phyloP scores from a whole-genome alignment of 148 eudicot genomes.

The Spergularia bocconei region DNA sequence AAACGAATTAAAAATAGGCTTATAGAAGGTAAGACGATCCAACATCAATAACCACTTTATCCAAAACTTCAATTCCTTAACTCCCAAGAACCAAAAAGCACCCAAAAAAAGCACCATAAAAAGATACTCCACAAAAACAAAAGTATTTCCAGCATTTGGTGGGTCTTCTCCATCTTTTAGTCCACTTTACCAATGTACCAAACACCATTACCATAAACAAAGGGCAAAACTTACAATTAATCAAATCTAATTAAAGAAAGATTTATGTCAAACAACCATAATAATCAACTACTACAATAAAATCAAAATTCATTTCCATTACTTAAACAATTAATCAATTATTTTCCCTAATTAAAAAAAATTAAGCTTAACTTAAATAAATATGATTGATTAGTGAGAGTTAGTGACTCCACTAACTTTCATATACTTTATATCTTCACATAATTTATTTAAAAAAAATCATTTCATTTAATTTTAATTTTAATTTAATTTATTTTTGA shows the following conservation, averaged over 20 bases:
- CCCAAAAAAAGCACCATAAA: not conserved
- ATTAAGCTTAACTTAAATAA: too few relatives aligned
- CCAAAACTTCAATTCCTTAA: not conserved
- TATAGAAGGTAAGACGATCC: too few relatives aligned
- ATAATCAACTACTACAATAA: not conserved
- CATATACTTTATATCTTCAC: not conserved
- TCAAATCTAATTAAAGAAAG: not conserved
- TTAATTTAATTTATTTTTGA: not conserved
- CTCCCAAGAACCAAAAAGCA: slow-evolving; percentile 8
- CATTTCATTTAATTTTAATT: too few relatives aligned
- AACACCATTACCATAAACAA: not conserved
- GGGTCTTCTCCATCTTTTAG: not conserved
- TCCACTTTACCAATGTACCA: not conserved
- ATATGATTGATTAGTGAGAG: too few relatives aligned
- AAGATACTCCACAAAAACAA: not conserved
- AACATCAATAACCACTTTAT: too few relatives aligned
- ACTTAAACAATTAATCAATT: not conserved
- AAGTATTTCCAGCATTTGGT: too few relatives aligned
- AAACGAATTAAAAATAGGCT: too few relatives aligned
- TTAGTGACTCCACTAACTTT: slow-evolving; percentile 5
- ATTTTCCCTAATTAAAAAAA: too few relatives aligned
- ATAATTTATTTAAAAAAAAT: not conserved
- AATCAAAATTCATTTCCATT: too few relatives aligned
- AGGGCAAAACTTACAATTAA: not conserved
- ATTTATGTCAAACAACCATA: not conserved